phyloP scores from a whole-genome alignment of 1,139 yeast species.

The Suhomyces anneliseae region DNA sequence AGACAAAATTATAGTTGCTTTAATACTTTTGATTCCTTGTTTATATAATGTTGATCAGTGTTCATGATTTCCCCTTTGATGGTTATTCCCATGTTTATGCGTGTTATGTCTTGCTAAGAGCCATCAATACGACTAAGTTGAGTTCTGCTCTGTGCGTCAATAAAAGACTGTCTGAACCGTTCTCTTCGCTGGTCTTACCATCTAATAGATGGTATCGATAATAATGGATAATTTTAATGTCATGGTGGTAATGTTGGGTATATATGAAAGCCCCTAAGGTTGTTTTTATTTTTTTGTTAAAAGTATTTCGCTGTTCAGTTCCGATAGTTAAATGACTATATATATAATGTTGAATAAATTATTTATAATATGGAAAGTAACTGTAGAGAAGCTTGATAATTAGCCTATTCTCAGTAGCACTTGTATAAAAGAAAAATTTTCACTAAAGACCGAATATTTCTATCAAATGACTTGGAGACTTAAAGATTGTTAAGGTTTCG shows the following conservation, averaged over 20 bases:
- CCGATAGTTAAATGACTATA: not conserved
- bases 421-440: no score
- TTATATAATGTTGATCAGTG: no score
- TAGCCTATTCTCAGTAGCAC: no score
- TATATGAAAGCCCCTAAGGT: no score
- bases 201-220: constrained; percentile 10
- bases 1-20: no score
- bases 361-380: not conserved
- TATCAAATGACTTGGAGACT: no score
- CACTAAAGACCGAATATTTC: not conserved
- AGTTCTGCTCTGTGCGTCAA: no score
- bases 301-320: not conserved
- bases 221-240: constrained; percentile 8
- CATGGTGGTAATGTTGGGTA: not conserved
- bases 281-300: not conserved
- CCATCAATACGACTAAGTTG: not conserved
- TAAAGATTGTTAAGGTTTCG: no score
- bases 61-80: no score
- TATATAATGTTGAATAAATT: not conserved
- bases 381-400: not conserved
- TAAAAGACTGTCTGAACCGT: no score
- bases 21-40: no score
- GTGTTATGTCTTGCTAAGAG: not conserved
- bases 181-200: no score
- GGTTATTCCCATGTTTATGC: not conserved